phyloP scores from a whole-genome alignment of 129 eudicot species.

The Flaveria brownii region DNA sequence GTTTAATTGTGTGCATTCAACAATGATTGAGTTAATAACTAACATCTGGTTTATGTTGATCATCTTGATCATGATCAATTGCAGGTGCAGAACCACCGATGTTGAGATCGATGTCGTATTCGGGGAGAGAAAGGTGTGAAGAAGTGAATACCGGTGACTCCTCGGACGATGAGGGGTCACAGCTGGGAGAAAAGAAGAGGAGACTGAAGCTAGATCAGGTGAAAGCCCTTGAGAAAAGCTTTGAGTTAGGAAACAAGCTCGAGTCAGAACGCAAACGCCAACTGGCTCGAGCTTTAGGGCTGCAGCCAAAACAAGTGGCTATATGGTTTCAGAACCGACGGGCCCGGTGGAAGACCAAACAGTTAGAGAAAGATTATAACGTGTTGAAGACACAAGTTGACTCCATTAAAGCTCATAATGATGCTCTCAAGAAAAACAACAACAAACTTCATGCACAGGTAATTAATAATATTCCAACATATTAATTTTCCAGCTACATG shows the following conservation, averaged over 20 bases:
- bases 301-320: conserved; percentile 88
- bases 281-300: conserved; percentile 75
- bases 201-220: conserved; percentile 78
- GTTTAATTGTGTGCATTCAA: no score
- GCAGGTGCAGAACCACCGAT: conserved; percentile 46
- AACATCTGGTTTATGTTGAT: no score
- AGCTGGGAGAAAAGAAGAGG: conserved; percentile 85
- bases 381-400: conserved; percentile 76
- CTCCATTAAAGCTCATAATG: conserved; percentile 75
- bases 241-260: conserved; percentile 72
- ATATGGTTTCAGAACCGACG: conserved; percentile 94
- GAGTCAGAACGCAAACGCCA: conserved; percentile 84
- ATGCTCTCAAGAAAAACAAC: conserved; percentile 64
- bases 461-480: neutral
- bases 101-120: conserved; percentile 75
- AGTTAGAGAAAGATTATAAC: conserved; percentile 74
- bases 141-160: conserved; percentile 45
- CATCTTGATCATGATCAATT: neutral
- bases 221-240: conserved; percentile 82
- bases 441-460: conserved; percentile 87
- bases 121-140: conserved; percentile 61
- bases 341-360: conserved; percentile 92
- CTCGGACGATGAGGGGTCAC: conserved; percentile 74
- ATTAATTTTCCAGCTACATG: no score
- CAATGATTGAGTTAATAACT: no score